Evolutionary conservation across 345 rosid species (phyloP).

Genomic region (Carallia pectinifolia): DNA sequence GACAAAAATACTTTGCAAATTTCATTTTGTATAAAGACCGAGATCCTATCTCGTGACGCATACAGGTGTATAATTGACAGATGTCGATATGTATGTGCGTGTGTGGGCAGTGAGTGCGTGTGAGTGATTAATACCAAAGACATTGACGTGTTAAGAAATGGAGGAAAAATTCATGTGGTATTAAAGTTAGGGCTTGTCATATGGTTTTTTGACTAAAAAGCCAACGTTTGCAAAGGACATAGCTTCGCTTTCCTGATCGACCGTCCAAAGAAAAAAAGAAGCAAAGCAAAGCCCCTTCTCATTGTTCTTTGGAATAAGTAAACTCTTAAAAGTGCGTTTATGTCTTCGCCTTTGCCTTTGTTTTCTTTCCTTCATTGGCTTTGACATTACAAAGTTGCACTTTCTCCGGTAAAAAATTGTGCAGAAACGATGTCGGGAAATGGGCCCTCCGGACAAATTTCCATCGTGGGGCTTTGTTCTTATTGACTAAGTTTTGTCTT

Average conservation of each 20-base stretch:
- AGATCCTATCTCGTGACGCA: no score
- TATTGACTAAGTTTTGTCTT: conserved; percentile 18
- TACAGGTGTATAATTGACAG: no score
- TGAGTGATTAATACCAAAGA: neutral
- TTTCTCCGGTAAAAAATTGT: conserved; percentile 11
- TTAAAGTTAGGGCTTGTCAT: neutral
- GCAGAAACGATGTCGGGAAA: neutral
- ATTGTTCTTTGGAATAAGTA: conserved; percentile 22
- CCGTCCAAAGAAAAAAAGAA: conserved; percentile 52
- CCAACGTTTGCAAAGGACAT: conserved; percentile 20
- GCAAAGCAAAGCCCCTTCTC: neutral
- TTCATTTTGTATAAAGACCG: no score
- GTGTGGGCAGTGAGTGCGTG: no score
- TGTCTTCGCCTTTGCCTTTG: conserved; percentile 13
- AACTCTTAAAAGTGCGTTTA: conserved; percentile 22
- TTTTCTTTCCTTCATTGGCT: neutral
- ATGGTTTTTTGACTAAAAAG: conserved; percentile 18
- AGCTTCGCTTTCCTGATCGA: conserved; percentile 27
- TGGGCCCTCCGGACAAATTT: neutral
- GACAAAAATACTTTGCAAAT: neutral
- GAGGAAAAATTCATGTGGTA: no score
- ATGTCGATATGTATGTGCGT: no score
- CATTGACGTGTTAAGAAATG: conserved; percentile 20
- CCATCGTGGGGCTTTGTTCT: neutral
- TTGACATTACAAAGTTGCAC: neutral